Base-by-base conservation (phyloP, 192 early-diverging fungal genomes). In the Coemansia sp. region DNA sequence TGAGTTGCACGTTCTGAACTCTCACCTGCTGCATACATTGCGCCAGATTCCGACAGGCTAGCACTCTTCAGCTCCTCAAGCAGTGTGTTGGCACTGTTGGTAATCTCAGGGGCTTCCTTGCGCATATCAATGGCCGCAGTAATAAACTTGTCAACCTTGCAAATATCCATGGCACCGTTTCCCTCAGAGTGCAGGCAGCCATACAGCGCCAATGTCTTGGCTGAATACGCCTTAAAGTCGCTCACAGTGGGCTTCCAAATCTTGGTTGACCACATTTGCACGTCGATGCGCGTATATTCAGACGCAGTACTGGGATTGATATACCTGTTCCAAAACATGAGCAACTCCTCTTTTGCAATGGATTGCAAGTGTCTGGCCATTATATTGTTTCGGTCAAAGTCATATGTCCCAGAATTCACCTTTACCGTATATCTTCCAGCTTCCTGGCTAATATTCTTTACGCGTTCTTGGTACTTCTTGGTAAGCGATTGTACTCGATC, bases 381-480 rank as follows among this genome's bases (percentile, higher is more conserved):
- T 4, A 53, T 39, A 5, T 63, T 35, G 8, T 39, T 17, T 8
- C 86, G 75, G 34, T 91, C 85, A 86, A 97, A 97, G 62, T 93
- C 88, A 67, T 91, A 95, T 67, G 80, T 85, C 3, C 84, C 82
- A 6, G 72, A 80, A 4, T 63, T 45, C 62, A 97, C 91, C 41
- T 85, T 79, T 0, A 14, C 41, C 89, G 90, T 94, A 41, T 88
- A 85, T n/a, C 71, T 62, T 0, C 53, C 37, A 3, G 87, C 81
- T 66, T 94, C 92, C 40, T 93, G 74, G 3, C 44, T 45, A 62
- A 97, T 71, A 42, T 89, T 87, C 70, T 93, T 91, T 61, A 77
- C 70, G 57, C 88, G 88, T 54, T 92, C 91, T 33, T 85, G 34
- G 64, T 87, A 83, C 29, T 79, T 65, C 3, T 78, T 72, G 7